These are phyloP conservation scores for Umbelopsis sp. DNA, from an alignment of 192 early-diverging fungal genomes.

Conservation along the genomic window DNA sequence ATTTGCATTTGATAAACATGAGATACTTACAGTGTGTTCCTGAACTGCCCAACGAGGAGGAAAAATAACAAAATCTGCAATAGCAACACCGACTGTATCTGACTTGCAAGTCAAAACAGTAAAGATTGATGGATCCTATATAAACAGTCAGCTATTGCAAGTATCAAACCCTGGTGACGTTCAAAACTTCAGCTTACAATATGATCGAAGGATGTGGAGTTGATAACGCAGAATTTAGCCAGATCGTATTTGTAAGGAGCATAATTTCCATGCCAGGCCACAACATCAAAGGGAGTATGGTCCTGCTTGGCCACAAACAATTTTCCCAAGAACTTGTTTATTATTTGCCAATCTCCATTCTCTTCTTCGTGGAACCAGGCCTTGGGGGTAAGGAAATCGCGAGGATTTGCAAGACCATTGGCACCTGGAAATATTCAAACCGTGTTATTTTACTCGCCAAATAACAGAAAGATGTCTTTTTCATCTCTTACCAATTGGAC, in stretches of 20 bases:
- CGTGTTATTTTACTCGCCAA: background rate
- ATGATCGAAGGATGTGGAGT: constrained; percentile 91
- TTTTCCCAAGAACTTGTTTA: constrained; percentile 85
- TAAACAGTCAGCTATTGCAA: background rate
- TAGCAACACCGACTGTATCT: constrained; percentile 78
- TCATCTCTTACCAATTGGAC: constrained; percentile 76
- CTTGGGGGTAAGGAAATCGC: constrained; percentile 89
- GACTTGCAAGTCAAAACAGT: constrained; percentile 94
- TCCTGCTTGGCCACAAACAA: constrained; percentile 72
- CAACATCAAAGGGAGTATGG: constrained; percentile 94
- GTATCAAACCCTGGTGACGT: background rate
- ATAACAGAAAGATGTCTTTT: background rate
- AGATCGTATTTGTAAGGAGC: constrained; percentile 94
- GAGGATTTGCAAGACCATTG: constrained; percentile 93
- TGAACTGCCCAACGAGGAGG: constrained; percentile 94
- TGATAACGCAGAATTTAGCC: constrained; percentile 79
- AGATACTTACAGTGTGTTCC: constrained; percentile 75
- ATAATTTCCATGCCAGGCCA: constrained; percentile 99
- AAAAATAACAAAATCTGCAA: constrained; percentile 97
- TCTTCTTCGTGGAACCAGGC: constrained; percentile 77
- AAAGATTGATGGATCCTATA: constrained; percentile 94
- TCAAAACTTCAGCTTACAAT: constrained; percentile 48
- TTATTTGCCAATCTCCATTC: constrained; percentile 61
- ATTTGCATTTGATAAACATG: background rate
- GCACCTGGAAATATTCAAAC: constrained; percentile 50